phyloP scores from a whole-genome alignment of 805 yeast species.

The Teunomyces barrocoloradensis region DNA sequence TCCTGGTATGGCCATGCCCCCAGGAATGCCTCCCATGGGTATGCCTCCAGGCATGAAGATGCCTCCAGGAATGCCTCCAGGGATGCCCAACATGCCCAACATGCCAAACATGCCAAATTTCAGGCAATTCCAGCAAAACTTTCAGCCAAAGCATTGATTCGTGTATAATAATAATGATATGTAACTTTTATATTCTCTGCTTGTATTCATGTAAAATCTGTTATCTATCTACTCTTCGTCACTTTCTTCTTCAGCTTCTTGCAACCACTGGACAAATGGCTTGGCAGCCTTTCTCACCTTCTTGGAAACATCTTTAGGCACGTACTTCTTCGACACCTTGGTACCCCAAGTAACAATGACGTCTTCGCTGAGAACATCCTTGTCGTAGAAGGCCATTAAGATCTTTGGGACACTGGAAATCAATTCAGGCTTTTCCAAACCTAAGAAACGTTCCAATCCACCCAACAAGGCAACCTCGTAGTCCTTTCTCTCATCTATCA shows the following conservation, averaged over 20 bases:
- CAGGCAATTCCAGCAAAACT: conserved; percentile 2
- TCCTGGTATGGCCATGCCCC: conserved; percentile 15
- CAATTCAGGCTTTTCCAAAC: conserved; percentile 69
- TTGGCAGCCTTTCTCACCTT: conserved; percentile 95
- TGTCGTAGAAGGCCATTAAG: conserved; percentile 74
- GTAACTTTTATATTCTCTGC: background rate
- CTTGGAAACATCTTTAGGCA: conserved; percentile 86
- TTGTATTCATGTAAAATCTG: background rate
- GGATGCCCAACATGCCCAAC: conserved; percentile 18
- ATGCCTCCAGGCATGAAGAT: conserved; percentile 4
- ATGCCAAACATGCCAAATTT: conserved; percentile 20
- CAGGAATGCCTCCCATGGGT: conserved; percentile 12
- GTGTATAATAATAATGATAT: conserved; percentile 2
- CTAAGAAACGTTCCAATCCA: conserved; percentile 91
- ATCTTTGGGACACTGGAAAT: conserved; percentile 77
- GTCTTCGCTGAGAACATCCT: conserved; percentile 83
- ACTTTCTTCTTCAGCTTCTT: conserved; percentile 85
- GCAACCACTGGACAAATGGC: conserved; percentile 92
- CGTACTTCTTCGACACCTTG: conserved; percentile 88
- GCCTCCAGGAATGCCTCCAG: conserved; percentile 17
- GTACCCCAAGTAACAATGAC: conserved; percentile 82
- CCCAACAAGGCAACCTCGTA: conserved; percentile 91
- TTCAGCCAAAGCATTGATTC: conserved; percentile 2
- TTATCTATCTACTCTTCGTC: conserved; percentile 51
- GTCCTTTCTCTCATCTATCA: conserved; percentile 56